Evolutionary conservation across 1,139 yeast genomes (phyloP), one percentile per base, ranked within the genome.

Genomic region (Geotrichum fermentans): DNA sequence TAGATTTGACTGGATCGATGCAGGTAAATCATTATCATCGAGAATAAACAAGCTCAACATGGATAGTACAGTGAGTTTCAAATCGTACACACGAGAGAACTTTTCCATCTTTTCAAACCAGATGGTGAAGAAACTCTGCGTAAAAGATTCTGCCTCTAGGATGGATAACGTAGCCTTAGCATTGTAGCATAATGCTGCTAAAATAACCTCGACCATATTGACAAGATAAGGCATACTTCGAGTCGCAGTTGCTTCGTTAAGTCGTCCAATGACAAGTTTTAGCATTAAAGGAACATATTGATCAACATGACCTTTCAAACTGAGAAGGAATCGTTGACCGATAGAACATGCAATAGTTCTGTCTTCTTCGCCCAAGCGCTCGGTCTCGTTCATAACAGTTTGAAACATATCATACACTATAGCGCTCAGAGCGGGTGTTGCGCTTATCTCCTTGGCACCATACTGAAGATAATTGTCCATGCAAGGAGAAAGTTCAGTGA

Each of bases 401-500:
- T 64, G 73, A 65, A 59, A 74, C 58, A 63, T 64, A 50, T 63
- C 69, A 45, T 51, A 59, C 50, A 64, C 50, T 33, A 58, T 50
- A 32, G 53, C 55, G 28, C 59, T 40, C 43, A 58, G 55, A 56
- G 68, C 62, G 43, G 70, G 66, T 55, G 67, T 54, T 30, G 56
- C 53, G 50, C 70, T 68, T 52, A 82, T 65, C 45, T 68, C 78
- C 37, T 68, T 73, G 8, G 73, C 69, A 11, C 96, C 97, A 64
- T 81, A 90, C 34, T 83, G 79, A 57, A 90, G 69, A 60, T 77
- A 87, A 66, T 88, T 88, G 58, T 83, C 87, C 52, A 92, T 69
- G 32, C 88, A 77, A 17, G 92, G 85, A 63, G 78, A 71, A 45
- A 86, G 73, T 58, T 90, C 97, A 58, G 85, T 96, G 46, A 87